Percentiles rank a stretch among this genome's conserved stretches.
These are phyloP conservation scores for Suillus brevipes DNA, from an alignment of 768 basidiomycete species.

Conservation along the genomic window DNA sequence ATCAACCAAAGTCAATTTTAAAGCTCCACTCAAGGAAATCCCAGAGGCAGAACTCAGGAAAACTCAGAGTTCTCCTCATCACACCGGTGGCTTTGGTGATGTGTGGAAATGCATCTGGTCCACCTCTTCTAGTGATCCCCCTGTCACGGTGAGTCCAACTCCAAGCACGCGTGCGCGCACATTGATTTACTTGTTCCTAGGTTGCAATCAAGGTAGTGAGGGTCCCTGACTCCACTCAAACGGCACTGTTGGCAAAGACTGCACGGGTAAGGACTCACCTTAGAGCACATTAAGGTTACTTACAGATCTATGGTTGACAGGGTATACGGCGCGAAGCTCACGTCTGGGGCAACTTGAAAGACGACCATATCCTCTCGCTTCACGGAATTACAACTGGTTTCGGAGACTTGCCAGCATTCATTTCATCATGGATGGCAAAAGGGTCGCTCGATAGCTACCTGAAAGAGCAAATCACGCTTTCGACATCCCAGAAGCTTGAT, in stretches of 20 bases:
- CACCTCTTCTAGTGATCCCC: not conserved
- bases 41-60: not conserved
- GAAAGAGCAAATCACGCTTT: slow-evolving; percentile 18
- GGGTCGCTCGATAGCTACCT: slow-evolving; percentile 33
- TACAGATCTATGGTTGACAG: slow-evolving; percentile 12
- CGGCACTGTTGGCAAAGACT: not conserved
- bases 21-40: not conserved
- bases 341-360: slow-evolving; percentile 31
- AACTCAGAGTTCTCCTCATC: not conserved
- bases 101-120: not conserved
- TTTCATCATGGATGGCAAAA: slow-evolving; percentile 35
- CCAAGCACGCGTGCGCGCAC: not conserved
- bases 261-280: not conserved
- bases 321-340: slow-evolving; percentile 28
- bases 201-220: slow-evolving; percentile 1
- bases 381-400: slow-evolving; percentile 28
- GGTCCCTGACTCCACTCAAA: not conserved
- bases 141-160: not conserved
- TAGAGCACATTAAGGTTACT: not conserved
- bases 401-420: slow-evolving; percentile 30
- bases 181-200: not conserved
- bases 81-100: not conserved
- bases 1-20: not conserved
- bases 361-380: slow-evolving; percentile 33
- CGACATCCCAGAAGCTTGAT: slow-evolving; percentile 11